Evolutionary conservation across 2,329 filamentous ascomycete genomes (phyloP).

Genomic region (Aspergillus ibericus): DNA sequence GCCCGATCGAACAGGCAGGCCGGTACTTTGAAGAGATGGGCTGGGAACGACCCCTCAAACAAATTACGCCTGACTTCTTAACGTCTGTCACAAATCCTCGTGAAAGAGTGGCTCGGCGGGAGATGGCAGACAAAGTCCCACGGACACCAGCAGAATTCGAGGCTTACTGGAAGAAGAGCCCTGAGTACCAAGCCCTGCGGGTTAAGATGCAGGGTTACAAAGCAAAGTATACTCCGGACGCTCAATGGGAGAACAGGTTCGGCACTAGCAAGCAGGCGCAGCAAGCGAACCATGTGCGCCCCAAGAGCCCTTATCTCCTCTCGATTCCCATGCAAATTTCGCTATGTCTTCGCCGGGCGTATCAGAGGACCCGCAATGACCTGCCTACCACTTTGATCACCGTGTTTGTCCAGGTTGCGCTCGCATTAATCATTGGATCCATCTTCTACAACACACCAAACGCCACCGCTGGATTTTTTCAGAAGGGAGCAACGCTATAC

Average conservation of each 20-base stretch:
- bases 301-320: background rate
- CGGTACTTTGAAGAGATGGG: slow-evolving; percentile 66
- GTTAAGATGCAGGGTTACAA: slow-evolving; percentile 6
- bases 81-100: slow-evolving; percentile 53
- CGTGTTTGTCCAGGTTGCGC: background rate
- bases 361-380: background rate
- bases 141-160: slow-evolving; percentile 68
- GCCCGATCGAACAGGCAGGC: slow-evolving; percentile 58
- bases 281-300: slow-evolving; percentile 25
- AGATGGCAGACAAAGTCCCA: slow-evolving; percentile 56
- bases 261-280: slow-evolving; percentile 29
- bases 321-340: background rate
- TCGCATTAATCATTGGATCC: slow-evolving; percentile 45
- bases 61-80: slow-evolving; percentile 14
- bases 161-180: slow-evolving; percentile 5
- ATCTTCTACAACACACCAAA: slow-evolving; percentile 73
- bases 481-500: slow-evolving; percentile 74
- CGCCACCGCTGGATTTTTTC: slow-evolving; percentile 68
- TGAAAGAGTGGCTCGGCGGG: slow-evolving; percentile 56
- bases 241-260: slow-evolving; percentile 25
- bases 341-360: background rate
- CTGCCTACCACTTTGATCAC: background rate
- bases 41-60: background rate
- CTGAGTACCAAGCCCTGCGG: background rate
- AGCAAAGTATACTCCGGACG: background rate